Percentiles rank a stretch among this genome's conserved stretches.
Conservation (phyloP, 345 rosid genomes). For the Populus deltoides region DNA sequence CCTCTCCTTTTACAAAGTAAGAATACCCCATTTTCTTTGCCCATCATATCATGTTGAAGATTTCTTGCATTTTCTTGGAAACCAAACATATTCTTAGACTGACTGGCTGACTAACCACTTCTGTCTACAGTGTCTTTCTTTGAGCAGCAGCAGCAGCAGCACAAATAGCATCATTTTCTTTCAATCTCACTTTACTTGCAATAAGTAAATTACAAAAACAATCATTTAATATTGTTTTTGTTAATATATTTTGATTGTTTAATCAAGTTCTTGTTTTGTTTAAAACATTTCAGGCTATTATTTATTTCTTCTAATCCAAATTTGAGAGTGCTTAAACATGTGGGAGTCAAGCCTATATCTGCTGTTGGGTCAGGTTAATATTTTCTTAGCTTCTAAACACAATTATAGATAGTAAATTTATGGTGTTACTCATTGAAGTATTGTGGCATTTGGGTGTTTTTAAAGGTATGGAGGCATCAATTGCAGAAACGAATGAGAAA, state of each 20-base stretch:
- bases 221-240: too few species aligned
- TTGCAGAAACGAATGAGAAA: constrained; percentile 41
- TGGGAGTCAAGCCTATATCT: constrained; percentile 28
- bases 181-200: too few species aligned
- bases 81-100: too few species aligned
- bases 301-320: constrained; percentile 6
- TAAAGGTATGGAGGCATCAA: constrained; percentile 49
- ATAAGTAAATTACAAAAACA: too few species aligned
- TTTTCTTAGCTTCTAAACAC: background rate
- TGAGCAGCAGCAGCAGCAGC: background rate
- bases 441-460: constrained; percentile 1
- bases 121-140: too few species aligned
- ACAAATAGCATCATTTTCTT: background rate
- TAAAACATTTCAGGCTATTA: constrained; percentile 13
- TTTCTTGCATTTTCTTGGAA: too few species aligned
- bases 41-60: too few species aligned
- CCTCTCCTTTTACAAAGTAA: too few species aligned
- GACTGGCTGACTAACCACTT: too few species aligned
- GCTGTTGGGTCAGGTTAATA: constrained; percentile 49
- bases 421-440: background rate
- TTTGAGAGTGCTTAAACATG: constrained; percentile 4
- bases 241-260: too few species aligned
- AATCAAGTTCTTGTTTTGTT: too few species aligned
- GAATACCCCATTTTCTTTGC: too few species aligned
- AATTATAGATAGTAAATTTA: background rate